A percentile compares a stretch with the other conserved stretches of the same genome.
Evolutionary conservation across 2,329 filamentous ascomycete genomes (phyloP).

Genomic region (Ramularia collo-cygni): DNA sequence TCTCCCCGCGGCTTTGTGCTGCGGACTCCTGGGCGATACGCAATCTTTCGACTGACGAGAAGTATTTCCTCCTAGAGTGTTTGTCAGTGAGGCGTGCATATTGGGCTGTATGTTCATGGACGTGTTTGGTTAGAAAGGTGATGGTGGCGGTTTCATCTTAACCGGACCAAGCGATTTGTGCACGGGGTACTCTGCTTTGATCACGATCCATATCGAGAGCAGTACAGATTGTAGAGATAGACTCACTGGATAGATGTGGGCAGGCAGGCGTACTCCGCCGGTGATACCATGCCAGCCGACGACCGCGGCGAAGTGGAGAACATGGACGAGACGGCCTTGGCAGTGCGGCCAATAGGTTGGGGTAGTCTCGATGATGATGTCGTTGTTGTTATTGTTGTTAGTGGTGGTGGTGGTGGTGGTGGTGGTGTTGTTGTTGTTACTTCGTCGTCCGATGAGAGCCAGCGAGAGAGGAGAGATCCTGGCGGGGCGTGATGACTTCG

Average conservation of each 20-base stretch:
- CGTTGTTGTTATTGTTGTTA: background rate
- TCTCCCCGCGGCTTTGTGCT: constrained; percentile 24
- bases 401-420: too few species aligned
- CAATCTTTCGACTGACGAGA: constrained; percentile 64
- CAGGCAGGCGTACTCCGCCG: constrained; percentile 37
- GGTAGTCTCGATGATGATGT: background rate
- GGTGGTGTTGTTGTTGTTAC: background rate
- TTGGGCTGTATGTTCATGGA: too few species aligned
- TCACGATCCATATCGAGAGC: too few species aligned
- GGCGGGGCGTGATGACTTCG: too few species aligned
- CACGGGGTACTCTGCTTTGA: too few species aligned
- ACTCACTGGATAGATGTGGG: constrained; percentile 40
- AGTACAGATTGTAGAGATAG: constrained; percentile 1
- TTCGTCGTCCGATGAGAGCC: too few species aligned
- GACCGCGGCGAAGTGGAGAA: background rate
- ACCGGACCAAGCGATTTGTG: constrained; percentile 1
- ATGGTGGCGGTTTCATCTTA: constrained; percentile 11
- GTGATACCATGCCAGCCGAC: constrained; percentile 17
- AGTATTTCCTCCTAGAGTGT: constrained; percentile 53
- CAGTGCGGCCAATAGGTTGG: background rate
- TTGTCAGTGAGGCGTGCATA: constrained; percentile 17
- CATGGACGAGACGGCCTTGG: background rate
- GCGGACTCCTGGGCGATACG: constrained; percentile 53
- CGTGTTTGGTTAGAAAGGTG: too few species aligned
- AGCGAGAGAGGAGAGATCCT: too few species aligned